These are phyloP conservation scores for Drosera spatulata DNA, from an alignment of 179 eudicot species.

Conservation along the genomic window DNA sequence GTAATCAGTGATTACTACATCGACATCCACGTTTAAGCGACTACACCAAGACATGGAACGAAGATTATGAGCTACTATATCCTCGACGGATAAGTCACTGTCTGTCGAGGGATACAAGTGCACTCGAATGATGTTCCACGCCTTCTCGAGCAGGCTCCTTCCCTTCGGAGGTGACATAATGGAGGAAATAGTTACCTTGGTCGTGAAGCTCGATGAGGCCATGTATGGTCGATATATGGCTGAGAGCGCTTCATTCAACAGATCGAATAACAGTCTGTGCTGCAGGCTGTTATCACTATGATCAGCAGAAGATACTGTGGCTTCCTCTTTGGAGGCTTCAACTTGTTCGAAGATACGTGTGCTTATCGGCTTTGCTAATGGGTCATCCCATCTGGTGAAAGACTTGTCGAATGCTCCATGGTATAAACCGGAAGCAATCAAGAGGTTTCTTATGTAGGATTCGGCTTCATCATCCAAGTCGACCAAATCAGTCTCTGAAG, in stretches of 20 bases:
- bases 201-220: constrained; percentile 37
- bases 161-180: constrained; percentile 33
- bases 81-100: constrained; percentile 29
- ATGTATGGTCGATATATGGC: constrained; percentile 43
- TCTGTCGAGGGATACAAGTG: constrained; percentile 40
- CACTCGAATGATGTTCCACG: constrained; percentile 47
- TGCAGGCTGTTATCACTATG: constrained; percentile 22
- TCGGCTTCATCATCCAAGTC: constrained; percentile 63
- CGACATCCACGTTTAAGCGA: constrained; percentile 44
- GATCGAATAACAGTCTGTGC: constrained; percentile 59
- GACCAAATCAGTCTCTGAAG: constrained; percentile 29
- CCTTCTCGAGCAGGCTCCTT: constrained; percentile 42
- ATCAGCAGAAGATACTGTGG: constrained; percentile 17
- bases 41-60: constrained; percentile 41
- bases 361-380: constrained; percentile 48
- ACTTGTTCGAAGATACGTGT: constrained; percentile 53
- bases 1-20: constrained; percentile 44
- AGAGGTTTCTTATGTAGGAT: constrained; percentile 59
- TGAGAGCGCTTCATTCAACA: constrained; percentile 63
- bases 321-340: constrained; percentile 38
- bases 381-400: constrained; percentile 47
- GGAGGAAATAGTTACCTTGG: constrained; percentile 20
- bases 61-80: constrained; percentile 52
- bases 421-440: constrained; percentile 66
- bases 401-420: constrained; percentile 38